A percentile compares a stretch with the other conserved stretches of the same genome.
phyloP scores from a whole-genome alignment of 2,329 filamentous ascomycete species.

The Talaromyces sp. region DNA sequence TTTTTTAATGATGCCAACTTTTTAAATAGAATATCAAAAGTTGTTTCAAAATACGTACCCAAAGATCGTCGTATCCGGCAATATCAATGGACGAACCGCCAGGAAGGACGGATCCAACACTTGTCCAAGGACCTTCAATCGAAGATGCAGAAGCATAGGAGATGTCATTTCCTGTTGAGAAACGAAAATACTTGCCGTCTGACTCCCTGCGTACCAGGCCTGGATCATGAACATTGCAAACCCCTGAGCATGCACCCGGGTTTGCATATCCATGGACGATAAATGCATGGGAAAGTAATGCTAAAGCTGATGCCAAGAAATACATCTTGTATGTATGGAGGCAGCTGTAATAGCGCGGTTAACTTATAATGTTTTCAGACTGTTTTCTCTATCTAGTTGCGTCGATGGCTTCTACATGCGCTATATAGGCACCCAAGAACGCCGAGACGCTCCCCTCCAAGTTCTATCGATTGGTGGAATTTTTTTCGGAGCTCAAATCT shows the following conservation, averaged over 20 bases:
- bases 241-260: slow-evolving; percentile 25
- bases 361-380: background rate
- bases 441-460: background rate
- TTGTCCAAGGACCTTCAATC: slow-evolving; percentile 48
- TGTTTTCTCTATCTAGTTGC: background rate
- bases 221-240: slow-evolving; percentile 42
- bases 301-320: background rate
- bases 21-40: background rate
- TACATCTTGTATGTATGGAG: background rate
- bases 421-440: background rate
- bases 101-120: slow-evolving; percentile 42
- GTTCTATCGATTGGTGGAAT: background rate
- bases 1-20: background rate
- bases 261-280: slow-evolving; percentile 18
- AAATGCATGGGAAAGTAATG: background rate
- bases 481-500: background rate
- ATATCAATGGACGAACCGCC: slow-evolving; percentile 42
- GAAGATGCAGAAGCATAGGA: slow-evolving; percentile 43
- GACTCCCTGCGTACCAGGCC: slow-evolving; percentile 40
- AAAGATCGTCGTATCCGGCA: slow-evolving; percentile 43
- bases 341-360: background rate
- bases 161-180: slow-evolving; percentile 47
- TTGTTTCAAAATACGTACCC: slow-evolving; percentile 31
- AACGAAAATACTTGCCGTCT: slow-evolving; percentile 49
- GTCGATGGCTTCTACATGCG: background rate